Evolutionary conservation across 129 eudicot genomes (phyloP).

Genomic region (Chrysanthemum lavandulifolium): DNA sequence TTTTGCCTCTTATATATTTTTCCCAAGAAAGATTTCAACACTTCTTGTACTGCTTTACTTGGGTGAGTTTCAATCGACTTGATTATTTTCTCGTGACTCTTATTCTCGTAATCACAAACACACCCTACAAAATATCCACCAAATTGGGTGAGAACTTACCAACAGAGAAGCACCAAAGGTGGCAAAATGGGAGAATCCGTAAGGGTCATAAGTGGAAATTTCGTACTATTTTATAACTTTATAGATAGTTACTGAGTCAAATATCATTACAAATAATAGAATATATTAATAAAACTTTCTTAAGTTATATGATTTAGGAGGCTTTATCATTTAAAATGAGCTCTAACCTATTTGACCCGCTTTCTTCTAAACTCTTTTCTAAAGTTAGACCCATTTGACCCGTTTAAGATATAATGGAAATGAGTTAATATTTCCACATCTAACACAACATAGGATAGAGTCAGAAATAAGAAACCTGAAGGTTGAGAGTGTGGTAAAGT

Average conservation of each 20-base stretch:
- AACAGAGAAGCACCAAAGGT: background rate
- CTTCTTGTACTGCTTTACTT: slow-evolving; percentile 64
- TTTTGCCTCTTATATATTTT: slow-evolving; percentile 76
- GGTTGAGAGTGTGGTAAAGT: slow-evolving; percentile 56
- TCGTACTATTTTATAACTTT: background rate
- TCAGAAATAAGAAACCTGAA: slow-evolving; percentile 47
- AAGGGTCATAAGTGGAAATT: background rate
- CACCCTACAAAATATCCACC: slow-evolving; percentile 41
- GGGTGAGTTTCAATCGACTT: slow-evolving; percentile 74
- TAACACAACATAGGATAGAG: background rate
- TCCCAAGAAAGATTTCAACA: slow-evolving; percentile 64
- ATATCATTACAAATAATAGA: too few species aligned
- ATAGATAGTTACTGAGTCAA: too few species aligned
- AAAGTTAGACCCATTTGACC: background rate
- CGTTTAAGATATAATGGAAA: background rate
- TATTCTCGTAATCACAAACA: slow-evolving; percentile 59
- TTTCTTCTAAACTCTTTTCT: background rate
- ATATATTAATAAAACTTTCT: background rate
- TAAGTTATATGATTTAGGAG: background rate
- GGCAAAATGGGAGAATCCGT: background rate
- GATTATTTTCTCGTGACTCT: slow-evolving; percentile 55
- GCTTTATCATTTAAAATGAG: background rate
- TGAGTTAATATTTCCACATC: background rate
- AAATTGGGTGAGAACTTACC: background rate
- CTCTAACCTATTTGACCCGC: background rate